phyloP scores from a whole-genome alignment of 805 yeast species.

The Lachancea sp. region DNA sequence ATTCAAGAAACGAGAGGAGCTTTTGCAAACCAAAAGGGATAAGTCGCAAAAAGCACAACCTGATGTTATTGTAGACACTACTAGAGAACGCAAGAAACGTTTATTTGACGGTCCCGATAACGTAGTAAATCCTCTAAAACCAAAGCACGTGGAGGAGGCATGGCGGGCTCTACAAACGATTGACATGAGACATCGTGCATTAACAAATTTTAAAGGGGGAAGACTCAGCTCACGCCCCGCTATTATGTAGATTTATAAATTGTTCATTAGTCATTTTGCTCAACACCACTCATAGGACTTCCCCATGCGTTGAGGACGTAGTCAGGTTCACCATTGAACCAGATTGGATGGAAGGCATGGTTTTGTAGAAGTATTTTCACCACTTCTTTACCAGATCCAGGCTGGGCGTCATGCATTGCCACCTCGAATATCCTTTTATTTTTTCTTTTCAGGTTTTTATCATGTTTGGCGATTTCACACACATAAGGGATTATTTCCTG shows the following conservation, averaged over 20 bases:
- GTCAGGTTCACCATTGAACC: conserved; percentile 25
- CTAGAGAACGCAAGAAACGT: conserved; percentile 43
- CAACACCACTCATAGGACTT: conserved; percentile 3
- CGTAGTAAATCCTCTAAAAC: conserved; percentile 66
- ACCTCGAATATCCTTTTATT: conserved; percentile 16
- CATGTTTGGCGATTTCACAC: conserved; percentile 24
- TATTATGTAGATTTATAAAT: conserved; percentile 24
- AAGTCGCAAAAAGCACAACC: conserved; percentile 29
- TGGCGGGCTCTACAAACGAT: conserved; percentile 70
- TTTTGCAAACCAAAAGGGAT: conserved; percentile 36
- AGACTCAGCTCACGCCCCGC: conserved; percentile 32
- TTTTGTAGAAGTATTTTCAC: conserved; percentile 17
- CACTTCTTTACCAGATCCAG: conserved; percentile 17
- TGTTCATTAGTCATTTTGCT: not conserved
- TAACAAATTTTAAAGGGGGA: conserved; percentile 60
- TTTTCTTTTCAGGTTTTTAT: conserved; percentile 12
- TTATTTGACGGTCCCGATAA: conserved; percentile 87
- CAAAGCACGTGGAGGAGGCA: conserved; percentile 81
- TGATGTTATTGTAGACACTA: conserved; percentile 34
- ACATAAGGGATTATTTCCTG: conserved; percentile 24
- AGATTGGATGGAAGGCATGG: conserved; percentile 19
- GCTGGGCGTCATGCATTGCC: conserved; percentile 12
- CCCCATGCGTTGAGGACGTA: conserved; percentile 19
- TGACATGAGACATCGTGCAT: conserved; percentile 52
- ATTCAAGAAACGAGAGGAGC: conserved; percentile 65